A percentile compares a stretch with the other conserved stretches of the same genome.
Conservation (phyloP, 352 stramenopile genomes). For the Pythium apleroticum region DNA sequence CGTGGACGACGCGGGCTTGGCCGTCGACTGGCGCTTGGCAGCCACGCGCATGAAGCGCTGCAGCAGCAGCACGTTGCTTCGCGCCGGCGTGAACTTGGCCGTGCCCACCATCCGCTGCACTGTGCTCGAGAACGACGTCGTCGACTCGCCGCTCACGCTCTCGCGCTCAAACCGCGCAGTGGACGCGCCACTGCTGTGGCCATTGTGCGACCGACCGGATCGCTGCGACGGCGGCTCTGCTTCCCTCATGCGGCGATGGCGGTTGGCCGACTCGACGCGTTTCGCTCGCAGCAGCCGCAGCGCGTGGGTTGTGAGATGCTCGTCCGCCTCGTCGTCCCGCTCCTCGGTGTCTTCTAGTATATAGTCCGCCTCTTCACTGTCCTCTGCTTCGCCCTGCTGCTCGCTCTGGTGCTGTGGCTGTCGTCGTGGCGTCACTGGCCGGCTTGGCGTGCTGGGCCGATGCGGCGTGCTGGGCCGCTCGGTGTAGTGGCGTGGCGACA, state of each 20-base stretch:
- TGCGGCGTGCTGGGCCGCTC: neutral
- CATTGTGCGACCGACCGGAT: neutral
- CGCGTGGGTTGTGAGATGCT: conserved; percentile 5
- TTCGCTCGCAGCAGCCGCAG: conserved; percentile 11
- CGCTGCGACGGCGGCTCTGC: neutral
- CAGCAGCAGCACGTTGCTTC: conserved; percentile 51
- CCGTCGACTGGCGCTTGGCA: conserved; percentile 7
- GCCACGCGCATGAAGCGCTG: conserved; percentile 48
- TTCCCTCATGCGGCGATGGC: neutral
- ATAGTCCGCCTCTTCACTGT: neutral
- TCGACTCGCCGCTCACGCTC: conserved; percentile 17
- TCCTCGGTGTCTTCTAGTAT: conserved; percentile 15
- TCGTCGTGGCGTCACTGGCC: conserved; percentile 8
- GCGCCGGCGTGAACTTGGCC: conserved; percentile 64
- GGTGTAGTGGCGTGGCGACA: neutral
- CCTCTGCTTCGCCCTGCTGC: neutral
- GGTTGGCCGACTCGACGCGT: conserved; percentile 8
- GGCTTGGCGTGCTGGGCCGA: neutral
- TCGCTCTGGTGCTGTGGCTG: neutral
- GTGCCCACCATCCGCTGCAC: conserved; percentile 29
- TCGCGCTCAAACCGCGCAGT: neutral
- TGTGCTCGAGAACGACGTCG: conserved; percentile 25
- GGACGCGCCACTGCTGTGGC: neutral
- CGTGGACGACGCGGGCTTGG: neutral
- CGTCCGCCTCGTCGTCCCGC: conserved; percentile 13